phyloP scores from a whole-genome alignment of 2,329 filamentous ascomycete genomes.

The Aspergillus sp. region DNA sequence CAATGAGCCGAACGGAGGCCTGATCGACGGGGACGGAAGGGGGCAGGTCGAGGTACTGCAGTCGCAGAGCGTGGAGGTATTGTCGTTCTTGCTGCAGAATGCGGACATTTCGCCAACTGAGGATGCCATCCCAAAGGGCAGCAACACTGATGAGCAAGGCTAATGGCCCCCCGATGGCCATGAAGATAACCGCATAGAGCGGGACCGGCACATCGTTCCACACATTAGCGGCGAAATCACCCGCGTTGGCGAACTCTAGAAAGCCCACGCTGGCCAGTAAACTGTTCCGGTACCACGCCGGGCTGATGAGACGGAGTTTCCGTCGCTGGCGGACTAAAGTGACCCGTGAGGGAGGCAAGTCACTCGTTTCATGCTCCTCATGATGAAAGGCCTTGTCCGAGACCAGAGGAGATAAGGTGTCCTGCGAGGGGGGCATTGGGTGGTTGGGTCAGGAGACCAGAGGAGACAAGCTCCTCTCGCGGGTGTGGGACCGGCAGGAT shows the following conservation, averaged over 20 bases:
- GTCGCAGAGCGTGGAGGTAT: conserved; percentile 28
- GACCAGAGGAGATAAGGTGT: conserved; percentile 1
- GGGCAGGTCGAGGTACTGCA: conserved; percentile 19
- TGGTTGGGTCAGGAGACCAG: not conserved
- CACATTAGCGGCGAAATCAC: conserved; percentile 59
- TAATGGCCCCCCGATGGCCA: conserved; percentile 54
- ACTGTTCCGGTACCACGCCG: conserved; percentile 34
- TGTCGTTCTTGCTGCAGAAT: conserved; percentile 48
- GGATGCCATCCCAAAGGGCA: conserved; percentile 47
- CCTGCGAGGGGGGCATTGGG: conserved; percentile 6
- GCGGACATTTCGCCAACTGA: conserved; percentile 50
- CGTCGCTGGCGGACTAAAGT: conserved; percentile 1
- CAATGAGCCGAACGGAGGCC: conserved; percentile 27
- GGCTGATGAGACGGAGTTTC: conserved; percentile 17
- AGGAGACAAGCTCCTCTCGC: conserved; percentile 6
- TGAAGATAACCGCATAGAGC: conserved; percentile 49
- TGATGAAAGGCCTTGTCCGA: conserved; percentile 7
- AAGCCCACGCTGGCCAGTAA: conserved; percentile 48
- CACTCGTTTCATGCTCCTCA: conserved; percentile 3
- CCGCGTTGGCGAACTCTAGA: conserved; percentile 58
- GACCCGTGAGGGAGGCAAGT: not conserved
- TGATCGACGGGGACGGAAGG: conserved; percentile 6
- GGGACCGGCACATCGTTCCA: conserved; percentile 57
- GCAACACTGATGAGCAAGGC: conserved; percentile 50
- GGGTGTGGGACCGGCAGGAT: not conserved